phyloP scores from a whole-genome alignment of 1,284 basidiomycete genomes.

The Hymenochaete sp. region DNA sequence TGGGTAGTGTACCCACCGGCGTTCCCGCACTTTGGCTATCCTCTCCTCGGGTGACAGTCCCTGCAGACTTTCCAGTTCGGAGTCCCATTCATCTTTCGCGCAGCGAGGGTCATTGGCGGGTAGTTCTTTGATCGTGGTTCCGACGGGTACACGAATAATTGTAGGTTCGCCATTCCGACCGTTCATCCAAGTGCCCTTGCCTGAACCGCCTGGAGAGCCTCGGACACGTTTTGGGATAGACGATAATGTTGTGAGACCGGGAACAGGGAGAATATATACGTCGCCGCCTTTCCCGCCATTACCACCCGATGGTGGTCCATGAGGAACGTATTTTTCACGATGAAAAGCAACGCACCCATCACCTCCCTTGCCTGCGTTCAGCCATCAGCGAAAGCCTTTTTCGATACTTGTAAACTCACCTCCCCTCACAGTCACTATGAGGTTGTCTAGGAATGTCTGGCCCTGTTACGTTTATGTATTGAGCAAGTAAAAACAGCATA shows the following conservation, averaged over 20 bases:
- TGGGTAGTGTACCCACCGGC: constrained; percentile 77
- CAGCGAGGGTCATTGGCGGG: constrained; percentile 52
- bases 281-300: constrained; percentile 84
- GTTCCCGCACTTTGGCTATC: constrained; percentile 51
- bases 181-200: constrained; percentile 78
- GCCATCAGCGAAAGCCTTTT: background rate
- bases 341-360: constrained; percentile 80
- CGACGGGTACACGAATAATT: constrained; percentile 75
- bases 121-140: constrained; percentile 80
- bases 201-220: constrained; percentile 60
- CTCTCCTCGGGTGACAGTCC: constrained; percentile 41
- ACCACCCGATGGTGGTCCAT: constrained; percentile 84
- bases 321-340: constrained; percentile 67
- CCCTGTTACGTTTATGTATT: constrained; percentile 42
- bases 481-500: background rate
- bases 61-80: constrained; percentile 52
- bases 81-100: constrained; percentile 56
- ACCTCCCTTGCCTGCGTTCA: constrained; percentile 64
- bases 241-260: constrained; percentile 69
- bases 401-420: constrained; percentile 39
- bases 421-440: constrained; percentile 67
- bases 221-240: constrained; percentile 60
- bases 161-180: constrained; percentile 68
- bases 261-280: constrained; percentile 73
- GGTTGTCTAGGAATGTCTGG: constrained; percentile 73